Percentiles rank a stretch among this genome's conserved stretches.
Conservation (phyloP, 2,329 filamentous ascomycete species). For the Monilinia fructicola region DNA sequence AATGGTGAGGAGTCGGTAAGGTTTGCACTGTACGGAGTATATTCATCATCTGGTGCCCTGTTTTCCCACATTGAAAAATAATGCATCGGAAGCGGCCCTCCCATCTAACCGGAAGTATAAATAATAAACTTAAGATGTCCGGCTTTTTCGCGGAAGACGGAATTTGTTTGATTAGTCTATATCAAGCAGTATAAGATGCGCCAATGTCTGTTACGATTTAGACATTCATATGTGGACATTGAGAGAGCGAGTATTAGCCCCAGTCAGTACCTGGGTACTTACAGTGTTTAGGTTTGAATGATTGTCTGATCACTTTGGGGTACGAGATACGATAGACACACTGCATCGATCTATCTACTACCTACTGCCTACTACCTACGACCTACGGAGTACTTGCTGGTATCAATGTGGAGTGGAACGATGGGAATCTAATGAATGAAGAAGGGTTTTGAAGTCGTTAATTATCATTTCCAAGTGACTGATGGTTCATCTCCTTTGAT, state of each 20-base stretch:
- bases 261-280: not conserved
- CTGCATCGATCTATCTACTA: not conserved
- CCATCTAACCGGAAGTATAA: not conserved
- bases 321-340: not conserved
- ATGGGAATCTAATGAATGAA: not conserved
- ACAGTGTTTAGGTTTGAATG: not conserved
- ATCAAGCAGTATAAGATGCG: not conserved
- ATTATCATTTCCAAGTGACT: not conserved
- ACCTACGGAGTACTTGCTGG: too few species aligned
- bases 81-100: conserved; percentile 13
- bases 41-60: conserved; percentile 2
- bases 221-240: conserved; percentile 13
- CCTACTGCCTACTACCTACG: too few species aligned
- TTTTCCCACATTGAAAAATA: not conserved
- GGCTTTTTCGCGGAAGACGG: conserved; percentile 21
- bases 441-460: not conserved
- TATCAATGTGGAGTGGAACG: not conserved
- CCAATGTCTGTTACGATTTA: conserved; percentile 3
- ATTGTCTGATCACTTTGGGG: not conserved
- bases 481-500: not conserved
- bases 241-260: not conserved
- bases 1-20: not conserved
- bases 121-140: not conserved
- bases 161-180: conserved; percentile 6
- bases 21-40: not conserved